Percentiles rank a stretch among this genome's conserved stretches.
phyloP scores from a whole-genome alignment of 164 flowering plant genomes.

The Cinnamomum micranthum region DNA sequence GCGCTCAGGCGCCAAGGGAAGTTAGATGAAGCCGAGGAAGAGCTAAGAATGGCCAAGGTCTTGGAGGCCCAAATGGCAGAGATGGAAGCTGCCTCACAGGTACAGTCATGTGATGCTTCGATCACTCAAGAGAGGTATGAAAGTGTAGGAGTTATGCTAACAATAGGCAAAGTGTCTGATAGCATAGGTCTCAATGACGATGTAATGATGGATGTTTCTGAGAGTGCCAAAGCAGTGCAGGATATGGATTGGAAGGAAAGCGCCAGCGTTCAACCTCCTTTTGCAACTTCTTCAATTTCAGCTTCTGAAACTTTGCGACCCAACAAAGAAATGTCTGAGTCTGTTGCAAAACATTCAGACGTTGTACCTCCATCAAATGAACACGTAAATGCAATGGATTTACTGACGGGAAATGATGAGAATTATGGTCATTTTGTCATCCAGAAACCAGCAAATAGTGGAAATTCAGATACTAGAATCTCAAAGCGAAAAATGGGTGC shows the following conservation, averaged over 20 bases:
- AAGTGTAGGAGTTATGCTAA: not conserved
- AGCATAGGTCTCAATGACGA: not conserved
- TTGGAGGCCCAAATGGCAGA: slow-evolving; percentile 70
- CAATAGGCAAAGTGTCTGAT: not conserved
- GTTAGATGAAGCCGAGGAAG: slow-evolving; percentile 73
- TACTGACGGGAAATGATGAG: slow-evolving; percentile 26
- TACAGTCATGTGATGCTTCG: slow-evolving; percentile 14
- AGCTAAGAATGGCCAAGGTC: slow-evolving; percentile 45
- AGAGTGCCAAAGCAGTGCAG: not conserved
- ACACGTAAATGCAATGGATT: slow-evolving; percentile 20
- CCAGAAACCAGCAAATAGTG: slow-evolving; percentile 9
- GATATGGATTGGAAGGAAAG: slow-evolving; percentile 10
- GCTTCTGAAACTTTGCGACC: slow-evolving; percentile 4
- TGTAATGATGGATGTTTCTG: not conserved
- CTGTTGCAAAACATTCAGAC: slow-evolving; percentile 3
- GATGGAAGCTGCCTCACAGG: slow-evolving; percentile 38
- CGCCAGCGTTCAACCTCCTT: slow-evolving; percentile 4
- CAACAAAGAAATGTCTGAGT: slow-evolving; percentile 7
- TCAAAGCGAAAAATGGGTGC: slow-evolving; percentile 4
- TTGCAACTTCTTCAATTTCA: slow-evolving; percentile 5
- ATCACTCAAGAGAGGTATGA: not conserved
- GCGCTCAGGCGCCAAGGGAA: slow-evolving; percentile 76
- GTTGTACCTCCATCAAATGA: slow-evolving; percentile 11
- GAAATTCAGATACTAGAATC: slow-evolving; percentile 5
- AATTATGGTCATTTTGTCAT: slow-evolving; percentile 14